Evolutionary conservation across 2,329 filamentous ascomycete species (phyloP), one percentile per base, ranked within the genome.

Genomic region (Fragosphaeria purpurea): DNA sequence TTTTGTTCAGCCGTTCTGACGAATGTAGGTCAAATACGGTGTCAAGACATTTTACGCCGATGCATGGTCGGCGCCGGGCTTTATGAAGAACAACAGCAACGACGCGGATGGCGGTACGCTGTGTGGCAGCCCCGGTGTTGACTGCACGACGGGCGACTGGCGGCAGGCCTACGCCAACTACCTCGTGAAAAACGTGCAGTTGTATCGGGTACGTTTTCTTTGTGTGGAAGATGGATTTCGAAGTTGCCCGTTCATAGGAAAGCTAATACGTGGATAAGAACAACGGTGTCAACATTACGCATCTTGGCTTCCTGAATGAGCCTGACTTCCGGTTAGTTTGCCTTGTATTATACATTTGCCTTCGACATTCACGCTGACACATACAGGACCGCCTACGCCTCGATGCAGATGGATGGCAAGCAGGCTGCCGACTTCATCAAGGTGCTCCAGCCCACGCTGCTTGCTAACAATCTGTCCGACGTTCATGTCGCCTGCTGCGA

Each of bases 401-500:
- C 60, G 50, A 61, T 61, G 58, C 55, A 47, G 41, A 58, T 50
- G 45, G 62, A 67, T 33, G 71, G 70, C 46, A 63, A 47, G 7
- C 62, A 65, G 54, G 61, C 63, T 1, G 72, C 72, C 13, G 63
- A 65, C 30, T 65, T 65, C 48, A 63, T 65, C 56, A 60, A 59
- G 35, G 60, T 73, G 2, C 63, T 76, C 5, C 63, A 65, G n/a
- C 66, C 70, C 2, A 71, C 70, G 0, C 65, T 75, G 11, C 65
- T 56, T 53, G 55, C 30, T 58, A 61, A 35, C 63, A 67, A 50
- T 59, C 70, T 61, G 5, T 43, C 41, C 30, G 61, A 63, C 32
- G 60, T 69, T 35, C 60, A 61, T 12, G 66, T 72, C 42, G 67
- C 65, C 44, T 72, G 69, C 62, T 73, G 70, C 53, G 70, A 73